Evolutionary conservation across 1,284 basidiomycete genomes (phyloP), one percentile per base, ranked within the genome.

Genomic region (Athelia sp.): DNA sequence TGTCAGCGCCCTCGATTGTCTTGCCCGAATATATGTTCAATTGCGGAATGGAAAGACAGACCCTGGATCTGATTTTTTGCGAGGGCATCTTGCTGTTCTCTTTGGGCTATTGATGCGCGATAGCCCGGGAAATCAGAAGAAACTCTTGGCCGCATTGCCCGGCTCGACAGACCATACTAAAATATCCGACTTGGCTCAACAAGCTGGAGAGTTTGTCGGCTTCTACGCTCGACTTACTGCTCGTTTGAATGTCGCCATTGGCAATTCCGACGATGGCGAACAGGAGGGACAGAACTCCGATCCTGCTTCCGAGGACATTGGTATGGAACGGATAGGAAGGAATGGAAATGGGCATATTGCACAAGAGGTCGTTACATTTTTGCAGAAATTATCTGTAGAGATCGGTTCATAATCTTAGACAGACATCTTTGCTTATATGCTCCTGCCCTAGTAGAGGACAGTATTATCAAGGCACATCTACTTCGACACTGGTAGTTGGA

Each of bases 31-130:
- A 4, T 80, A 81, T 58, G 49, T 58, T 6, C 63, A 67, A 32
- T 59, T 71, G 42, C 35, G 57, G 48, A 52, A 54, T n/a, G 56
- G 22, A 22, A 46, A 2, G 4, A 45, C 38, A 14, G 44, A 54
- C 34, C 58, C 71, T 1, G 68, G 67, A 36, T 55, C 58, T 18
- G 55, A 58, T 49, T 83, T 84, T 57, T 70, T 86, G 17, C 76
- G 76, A 18, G 83, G 83, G 0, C 87, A 89, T 58, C 75, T 87
- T 14, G 79, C 87, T 0, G 76, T 90, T 3, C 72, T 90, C 4
- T 74, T 90, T 45, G 87, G 85, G 2, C 65, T 90, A n/a, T 72
- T 89, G 45, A 79, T 86, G 65, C 72, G 71, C 40, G 67, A 69
- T 34, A 71, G 66, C 35, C 48, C 59, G 2, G 56, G 57, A 22